These are phyloP conservation scores for Pseudopyrenochaeta lycopersici DNA, from an alignment of 2,329 filamentous ascomycete species.

Conservation along the genomic window DNA sequence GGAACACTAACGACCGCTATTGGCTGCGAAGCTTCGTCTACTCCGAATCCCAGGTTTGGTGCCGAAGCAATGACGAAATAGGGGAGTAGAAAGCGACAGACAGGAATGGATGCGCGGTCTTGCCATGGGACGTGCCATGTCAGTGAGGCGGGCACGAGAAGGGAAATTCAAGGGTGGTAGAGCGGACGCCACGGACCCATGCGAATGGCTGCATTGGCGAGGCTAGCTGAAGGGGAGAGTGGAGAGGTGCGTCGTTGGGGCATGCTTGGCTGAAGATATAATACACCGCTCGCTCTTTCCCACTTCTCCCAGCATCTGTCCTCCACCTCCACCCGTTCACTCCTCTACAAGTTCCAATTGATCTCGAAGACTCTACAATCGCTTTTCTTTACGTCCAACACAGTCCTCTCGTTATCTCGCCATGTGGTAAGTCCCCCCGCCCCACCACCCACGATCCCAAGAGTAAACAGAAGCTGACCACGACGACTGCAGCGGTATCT, in stretches of 20 bases:
- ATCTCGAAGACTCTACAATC: slow-evolving; percentile 32
- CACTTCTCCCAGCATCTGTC: slow-evolving; percentile 36
- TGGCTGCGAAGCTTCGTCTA: slow-evolving; percentile 23
- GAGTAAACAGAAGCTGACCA: slow-evolving; percentile 28
- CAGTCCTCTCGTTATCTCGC: slow-evolving; percentile 40
- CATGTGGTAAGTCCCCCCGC: slow-evolving; percentile 50
- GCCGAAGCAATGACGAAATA: slow-evolving; percentile 41
- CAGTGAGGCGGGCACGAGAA: slow-evolving; percentile 23
- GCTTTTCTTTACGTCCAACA: slow-evolving; percentile 34
- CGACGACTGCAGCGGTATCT: slow-evolving; percentile 76
- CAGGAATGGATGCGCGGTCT: slow-evolving; percentile 24
- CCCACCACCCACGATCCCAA: slow-evolving; percentile 23
- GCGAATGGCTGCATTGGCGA: slow-evolving; percentile 32
- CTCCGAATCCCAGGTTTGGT: slow-evolving; percentile 22
- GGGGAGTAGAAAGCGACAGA: slow-evolving; percentile 20
- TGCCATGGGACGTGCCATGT: slow-evolving; percentile 8
- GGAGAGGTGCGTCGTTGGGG: slow-evolving; percentile 36
- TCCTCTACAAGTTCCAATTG: slow-evolving; percentile 22
- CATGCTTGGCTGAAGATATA: slow-evolving; percentile 45
- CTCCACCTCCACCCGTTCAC: slow-evolving; percentile 23
- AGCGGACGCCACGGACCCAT: slow-evolving; percentile 33
- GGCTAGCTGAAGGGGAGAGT: slow-evolving; percentile 39
- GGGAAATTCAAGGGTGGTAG: slow-evolving; percentile 33
- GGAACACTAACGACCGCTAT: slow-evolving; percentile 32
- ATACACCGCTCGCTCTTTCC: slow-evolving; percentile 43